Base-by-base conservation (phyloP, 805 yeast genomes). In the Yamadazyma nakazawae region DNA sequence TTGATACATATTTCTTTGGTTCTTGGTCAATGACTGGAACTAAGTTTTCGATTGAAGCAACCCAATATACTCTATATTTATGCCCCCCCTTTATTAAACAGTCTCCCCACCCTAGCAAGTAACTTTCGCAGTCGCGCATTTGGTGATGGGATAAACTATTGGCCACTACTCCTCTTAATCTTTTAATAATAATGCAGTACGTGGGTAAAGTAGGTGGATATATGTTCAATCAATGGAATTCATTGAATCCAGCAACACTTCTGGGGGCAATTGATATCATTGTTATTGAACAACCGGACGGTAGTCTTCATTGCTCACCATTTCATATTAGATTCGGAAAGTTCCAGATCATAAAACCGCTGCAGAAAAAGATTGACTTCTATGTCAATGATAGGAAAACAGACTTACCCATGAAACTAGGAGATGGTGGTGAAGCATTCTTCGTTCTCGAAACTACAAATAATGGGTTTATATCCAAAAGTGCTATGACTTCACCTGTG, bases 401-500 rank as follows among this genome's bases (percentile, higher is more conserved):
- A 0, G 84, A 88, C 55, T 70, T 92, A 40, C 97, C 96, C 8
- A 94, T 94, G 98, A 94, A 94, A 64, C 71, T 94, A 38, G 96
- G 97, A 13, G 99, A 94, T 50, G 96, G 95, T 7, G 99, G 99
- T 12, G 99, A 94, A 65, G 99, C 98, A 0, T 90, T 90, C 62
- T 94, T 94, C 61, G 98, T 94, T 36, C 92, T 94, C 68, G 96
- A 90, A 59, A 86, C 97, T 1, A 77, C 76, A 34, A 79, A 76
- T 37, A 76, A 76, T 38, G 70, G 69, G 32, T 78, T 79, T 49
- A 83, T 94, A 19, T 96, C 97, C 1, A 73, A 76, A 46, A 85
- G 85, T 48, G 75, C 89, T 53, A 79, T 89, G 54, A 88, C 97
- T 0, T 88, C 96, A 0, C 97, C 97, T 0, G 94, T 90, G 25